A percentile compares a stretch with the other conserved stretches of the same genome.
Conservation (phyloP, 2,329 filamentous ascomycete species). For the Didymella sp. region DNA sequence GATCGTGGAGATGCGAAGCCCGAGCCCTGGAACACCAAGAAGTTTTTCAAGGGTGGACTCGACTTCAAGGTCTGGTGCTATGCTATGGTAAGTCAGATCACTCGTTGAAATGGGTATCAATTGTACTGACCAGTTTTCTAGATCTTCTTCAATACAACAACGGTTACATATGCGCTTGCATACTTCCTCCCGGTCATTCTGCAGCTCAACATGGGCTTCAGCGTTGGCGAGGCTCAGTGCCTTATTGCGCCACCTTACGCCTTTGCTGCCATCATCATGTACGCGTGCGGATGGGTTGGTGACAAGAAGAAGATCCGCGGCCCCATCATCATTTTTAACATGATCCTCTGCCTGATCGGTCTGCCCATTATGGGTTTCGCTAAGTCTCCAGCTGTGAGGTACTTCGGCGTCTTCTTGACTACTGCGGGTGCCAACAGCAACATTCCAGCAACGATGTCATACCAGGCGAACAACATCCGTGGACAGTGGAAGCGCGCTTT, state of each 20-base stretch:
- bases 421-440: constrained; percentile 80
- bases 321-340: constrained; percentile 70
- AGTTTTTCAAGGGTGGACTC: constrained; percentile 56
- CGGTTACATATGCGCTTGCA: constrained; percentile 75
- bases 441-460: constrained; percentile 75
- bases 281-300: constrained; percentile 67
- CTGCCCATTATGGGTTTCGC: constrained; percentile 76
- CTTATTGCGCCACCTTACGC: constrained; percentile 63
- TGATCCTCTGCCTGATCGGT: constrained; percentile 70
- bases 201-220: constrained; percentile 66
- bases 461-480: constrained; percentile 86
- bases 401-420: constrained; percentile 78
- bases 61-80: constrained; percentile 65
- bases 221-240: constrained; percentile 69
- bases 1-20: constrained; percentile 61
- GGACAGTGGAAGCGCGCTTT: constrained; percentile 90
- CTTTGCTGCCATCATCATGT: constrained; percentile 49
- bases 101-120: neutral
- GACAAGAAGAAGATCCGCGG: constrained; percentile 73
- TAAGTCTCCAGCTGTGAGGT: constrained; percentile 63
- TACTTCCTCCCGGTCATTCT: constrained; percentile 84
- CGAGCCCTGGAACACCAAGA: constrained; percentile 56
- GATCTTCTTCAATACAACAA: constrained; percentile 69
- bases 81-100: constrained; percentile 45
- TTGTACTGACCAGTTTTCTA: constrained; percentile 24